A percentile compares a stretch with the other conserved stretches of the same genome.
Conservation (phyloP, 306 rosid genomes). For the Acacia confusa region DNA sequence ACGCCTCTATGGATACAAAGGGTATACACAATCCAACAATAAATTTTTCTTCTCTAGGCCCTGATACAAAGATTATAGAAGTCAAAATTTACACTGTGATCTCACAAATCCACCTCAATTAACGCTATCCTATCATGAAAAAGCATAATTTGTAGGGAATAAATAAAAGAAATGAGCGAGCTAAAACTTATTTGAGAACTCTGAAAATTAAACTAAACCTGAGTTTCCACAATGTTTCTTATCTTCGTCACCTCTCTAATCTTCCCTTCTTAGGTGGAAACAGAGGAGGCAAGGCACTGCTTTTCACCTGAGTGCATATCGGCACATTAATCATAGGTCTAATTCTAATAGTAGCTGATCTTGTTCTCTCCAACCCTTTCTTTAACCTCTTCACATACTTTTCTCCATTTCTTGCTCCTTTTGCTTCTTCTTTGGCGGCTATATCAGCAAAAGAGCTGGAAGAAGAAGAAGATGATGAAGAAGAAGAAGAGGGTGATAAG, state of each 20-base stretch:
- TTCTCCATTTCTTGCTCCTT: slow-evolving; percentile 50
- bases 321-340: slow-evolving; percentile 96
- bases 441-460: slow-evolving; percentile 71
- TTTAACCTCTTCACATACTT: slow-evolving; percentile 70
- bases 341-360: slow-evolving; percentile 86
- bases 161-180: slow-evolving; percentile 26
- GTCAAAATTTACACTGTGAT: slow-evolving; percentile 82
- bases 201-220: slow-evolving; percentile 36
- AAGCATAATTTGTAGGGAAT: slow-evolving; percentile 34
- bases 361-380: slow-evolving; percentile 89
- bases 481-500: slow-evolving; percentile 80
- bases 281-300: slow-evolving; percentile 81
- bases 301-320: slow-evolving; percentile 85
- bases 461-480: slow-evolving; percentile 84
- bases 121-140: slow-evolving; percentile 53
- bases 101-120: slow-evolving; percentile 58
- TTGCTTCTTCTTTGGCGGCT: slow-evolving; percentile 58
- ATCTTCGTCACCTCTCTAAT: slow-evolving; percentile 61
- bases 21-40: slow-evolving; percentile 26
- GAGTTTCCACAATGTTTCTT: slow-evolving; percentile 9
- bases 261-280: slow-evolving; percentile 87
- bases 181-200: slow-evolving; percentile 50
- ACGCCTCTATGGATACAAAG: slow-evolving; percentile 28
- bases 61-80: slow-evolving; percentile 47
- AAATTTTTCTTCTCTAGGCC: slow-evolving; percentile 24